Percentiles rank a stretch among this genome's conserved stretches.
These are phyloP conservation scores for Sugiyamaella marilandica DNA, from an alignment of 805 yeast species.

Conservation along the genomic window DNA sequence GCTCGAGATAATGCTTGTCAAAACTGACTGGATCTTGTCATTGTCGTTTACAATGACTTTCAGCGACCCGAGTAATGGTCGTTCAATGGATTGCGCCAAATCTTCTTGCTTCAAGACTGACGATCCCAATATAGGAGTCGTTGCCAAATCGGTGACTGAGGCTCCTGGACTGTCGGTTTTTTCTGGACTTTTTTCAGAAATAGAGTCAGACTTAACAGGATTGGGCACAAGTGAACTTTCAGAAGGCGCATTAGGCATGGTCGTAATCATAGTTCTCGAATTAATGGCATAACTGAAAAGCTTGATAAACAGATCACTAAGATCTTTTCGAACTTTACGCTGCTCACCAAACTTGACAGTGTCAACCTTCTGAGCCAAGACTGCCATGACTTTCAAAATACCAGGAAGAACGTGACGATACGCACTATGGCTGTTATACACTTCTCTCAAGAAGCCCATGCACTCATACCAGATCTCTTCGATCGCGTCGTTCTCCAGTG, in stretches of 20 bases:
- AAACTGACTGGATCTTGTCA: conserved; percentile 52
- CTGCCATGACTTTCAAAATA: conserved; percentile 47
- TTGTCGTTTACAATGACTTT: conserved; percentile 46
- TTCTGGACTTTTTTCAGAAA: background rate
- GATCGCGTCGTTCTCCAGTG: conserved; percentile 69
- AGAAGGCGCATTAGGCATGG: background rate
- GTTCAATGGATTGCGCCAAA: conserved; percentile 39
- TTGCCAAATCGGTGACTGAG: background rate
- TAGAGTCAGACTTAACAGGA: background rate
- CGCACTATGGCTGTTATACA: conserved; percentile 41
- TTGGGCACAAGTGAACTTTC: background rate
- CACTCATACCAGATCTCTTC: conserved; percentile 72
- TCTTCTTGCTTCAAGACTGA: conserved; percentile 36
- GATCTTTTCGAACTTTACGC: conserved; percentile 54
- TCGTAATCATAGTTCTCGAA: background rate
- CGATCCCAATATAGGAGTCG: background rate
- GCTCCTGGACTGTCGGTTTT: background rate
- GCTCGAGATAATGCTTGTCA: conserved; percentile 51
- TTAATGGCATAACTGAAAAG: conserved; percentile 28
- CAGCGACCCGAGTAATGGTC: conserved; percentile 37
- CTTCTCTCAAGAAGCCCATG: conserved; percentile 56
- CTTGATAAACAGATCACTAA: conserved; percentile 42
- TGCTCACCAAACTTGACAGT: conserved; percentile 58
- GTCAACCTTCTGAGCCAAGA: conserved; percentile 53
- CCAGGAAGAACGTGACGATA: conserved; percentile 51